Evolutionary conservation across 1,284 basidiomycete genomes (phyloP).

Genomic region (Testicularia cyperi): DNA sequence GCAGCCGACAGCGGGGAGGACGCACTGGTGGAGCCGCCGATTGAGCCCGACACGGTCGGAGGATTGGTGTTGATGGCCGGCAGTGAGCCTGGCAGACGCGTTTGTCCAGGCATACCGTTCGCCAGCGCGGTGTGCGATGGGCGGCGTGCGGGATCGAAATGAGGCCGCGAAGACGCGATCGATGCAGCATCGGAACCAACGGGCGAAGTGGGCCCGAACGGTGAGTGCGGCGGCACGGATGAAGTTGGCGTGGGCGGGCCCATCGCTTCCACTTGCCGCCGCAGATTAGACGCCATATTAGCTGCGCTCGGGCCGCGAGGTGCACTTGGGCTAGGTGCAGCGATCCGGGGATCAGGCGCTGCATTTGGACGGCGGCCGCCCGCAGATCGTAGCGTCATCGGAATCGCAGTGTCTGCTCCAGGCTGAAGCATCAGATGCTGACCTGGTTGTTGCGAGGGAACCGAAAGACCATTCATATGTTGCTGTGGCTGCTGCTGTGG

Average conservation of each 20-base stretch:
- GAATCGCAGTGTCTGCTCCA: slow-evolving; percentile 20
- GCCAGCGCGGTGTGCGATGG: not conserved
- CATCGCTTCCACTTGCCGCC: slow-evolving; percentile 43
- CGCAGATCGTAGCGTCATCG: slow-evolving; percentile 33
- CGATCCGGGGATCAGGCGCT: slow-evolving; percentile 37
- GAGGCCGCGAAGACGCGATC: not conserved
- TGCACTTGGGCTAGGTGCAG: slow-evolving; percentile 4
- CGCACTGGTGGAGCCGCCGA: slow-evolving; percentile 6
- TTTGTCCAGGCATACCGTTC: not conserved
- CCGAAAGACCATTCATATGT: not conserved
- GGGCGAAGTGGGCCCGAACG: not conserved
- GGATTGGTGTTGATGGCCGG: slow-evolving; percentile 23
- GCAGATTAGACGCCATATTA: slow-evolving; percentile 43
- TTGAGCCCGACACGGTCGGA: slow-evolving; percentile 6
- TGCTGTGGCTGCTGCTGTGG: slow-evolving; percentile 1
- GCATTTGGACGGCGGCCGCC: slow-evolving; percentile 46
- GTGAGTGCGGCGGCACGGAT: slow-evolving; percentile 8
- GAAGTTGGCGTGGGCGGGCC: slow-evolving; percentile 4
- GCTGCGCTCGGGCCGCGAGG: slow-evolving; percentile 6
- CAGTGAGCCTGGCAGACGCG: slow-evolving; percentile 1
- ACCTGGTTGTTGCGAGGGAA: slow-evolving; percentile 11
- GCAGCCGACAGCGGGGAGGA: slow-evolving; percentile 21
- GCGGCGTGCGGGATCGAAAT: not conserved
- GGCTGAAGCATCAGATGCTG: slow-evolving; percentile 17
- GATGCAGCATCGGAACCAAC: not conserved